These are phyloP conservation scores for Xylaria cubensis DNA, from an alignment of 495 filamentous ascomycete genomes.

Conservation along the genomic window DNA sequence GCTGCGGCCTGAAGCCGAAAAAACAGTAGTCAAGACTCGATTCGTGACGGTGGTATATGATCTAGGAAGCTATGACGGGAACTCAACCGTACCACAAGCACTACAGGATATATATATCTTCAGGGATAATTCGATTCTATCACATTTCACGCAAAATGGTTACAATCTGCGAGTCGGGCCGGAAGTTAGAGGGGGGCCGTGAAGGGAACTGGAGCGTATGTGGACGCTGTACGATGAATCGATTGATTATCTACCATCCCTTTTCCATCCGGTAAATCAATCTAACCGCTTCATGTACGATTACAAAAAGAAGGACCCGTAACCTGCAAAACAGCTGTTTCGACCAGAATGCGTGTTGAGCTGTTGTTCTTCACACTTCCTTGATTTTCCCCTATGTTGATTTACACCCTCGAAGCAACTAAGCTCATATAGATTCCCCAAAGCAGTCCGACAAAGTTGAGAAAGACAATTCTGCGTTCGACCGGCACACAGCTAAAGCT, in stretches of 20 bases:
- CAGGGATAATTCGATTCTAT: not conserved
- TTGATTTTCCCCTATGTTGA: not conserved
- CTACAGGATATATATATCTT: not conserved
- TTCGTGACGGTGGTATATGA: not conserved
- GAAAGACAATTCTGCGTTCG: conserved; percentile 44
- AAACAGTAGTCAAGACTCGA: no score
- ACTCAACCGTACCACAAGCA: not conserved
- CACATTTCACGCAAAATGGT: not conserved
- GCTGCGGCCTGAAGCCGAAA: not conserved
- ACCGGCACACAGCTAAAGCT: conserved; percentile 44
- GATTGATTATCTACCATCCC: not conserved
- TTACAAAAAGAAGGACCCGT: not conserved
- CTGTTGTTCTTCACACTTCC: not conserved
- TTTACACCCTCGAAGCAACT: conserved; percentile 39
- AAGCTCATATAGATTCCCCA: conserved; percentile 48
- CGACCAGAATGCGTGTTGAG: not conserved
- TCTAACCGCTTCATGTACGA: not conserved
- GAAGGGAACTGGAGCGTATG: not conserved
- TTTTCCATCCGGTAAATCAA: not conserved
- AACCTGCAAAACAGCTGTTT: not conserved
- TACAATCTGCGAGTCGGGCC: not conserved
- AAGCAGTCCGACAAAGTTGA: conserved; percentile 44
- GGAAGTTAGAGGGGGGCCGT: not conserved
- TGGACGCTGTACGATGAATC: not conserved
- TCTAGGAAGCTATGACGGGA: not conserved